Conservation (phyloP, 2,329 filamentous ascomycete species). For the Hypoxylon sp. region DNA sequence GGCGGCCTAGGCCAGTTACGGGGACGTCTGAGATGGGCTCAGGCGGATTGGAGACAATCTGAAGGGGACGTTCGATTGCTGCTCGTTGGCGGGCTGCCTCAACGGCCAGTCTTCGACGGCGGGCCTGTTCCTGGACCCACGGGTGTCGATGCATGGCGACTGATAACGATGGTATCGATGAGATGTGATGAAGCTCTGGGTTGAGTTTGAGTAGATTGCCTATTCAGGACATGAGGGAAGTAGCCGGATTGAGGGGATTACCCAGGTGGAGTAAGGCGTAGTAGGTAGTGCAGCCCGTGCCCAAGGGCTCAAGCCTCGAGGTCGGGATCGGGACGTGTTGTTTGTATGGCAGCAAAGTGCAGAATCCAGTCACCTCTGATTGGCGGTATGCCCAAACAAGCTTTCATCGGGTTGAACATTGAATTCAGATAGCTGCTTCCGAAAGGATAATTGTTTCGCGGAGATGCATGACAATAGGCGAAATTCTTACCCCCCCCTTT, state of each 20-base stretch:
- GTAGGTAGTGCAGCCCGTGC: not conserved
- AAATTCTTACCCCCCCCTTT: no score
- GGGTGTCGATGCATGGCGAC: constrained; percentile 25
- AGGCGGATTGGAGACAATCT: constrained; percentile 10
- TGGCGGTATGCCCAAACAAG: not conserved
- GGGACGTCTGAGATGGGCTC: constrained; percentile 14
- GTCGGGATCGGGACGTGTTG: not conserved
- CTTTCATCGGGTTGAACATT: not conserved
- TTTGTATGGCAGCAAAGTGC: not conserved
- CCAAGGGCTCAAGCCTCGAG: constrained; percentile 3
- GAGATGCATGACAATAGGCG: no score
- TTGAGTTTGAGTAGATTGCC: not conserved
- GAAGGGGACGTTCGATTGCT: constrained; percentile 34
- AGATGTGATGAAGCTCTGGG: not conserved
- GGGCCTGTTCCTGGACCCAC: constrained; percentile 9
- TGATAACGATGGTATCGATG: not conserved
- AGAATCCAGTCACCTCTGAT: not conserved
- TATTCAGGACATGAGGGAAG: not conserved
- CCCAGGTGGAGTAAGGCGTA: not conserved
- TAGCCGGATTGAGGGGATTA: not conserved
- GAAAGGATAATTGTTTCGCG: no score
- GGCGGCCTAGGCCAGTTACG: constrained; percentile 35
- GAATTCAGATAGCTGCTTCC: no score
- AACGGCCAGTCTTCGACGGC: constrained; percentile 25
- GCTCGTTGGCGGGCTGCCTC: constrained; percentile 28